Conservation (phyloP, 495 filamentous ascomycete species). For the Aspergillus carlsbadensis region DNA sequence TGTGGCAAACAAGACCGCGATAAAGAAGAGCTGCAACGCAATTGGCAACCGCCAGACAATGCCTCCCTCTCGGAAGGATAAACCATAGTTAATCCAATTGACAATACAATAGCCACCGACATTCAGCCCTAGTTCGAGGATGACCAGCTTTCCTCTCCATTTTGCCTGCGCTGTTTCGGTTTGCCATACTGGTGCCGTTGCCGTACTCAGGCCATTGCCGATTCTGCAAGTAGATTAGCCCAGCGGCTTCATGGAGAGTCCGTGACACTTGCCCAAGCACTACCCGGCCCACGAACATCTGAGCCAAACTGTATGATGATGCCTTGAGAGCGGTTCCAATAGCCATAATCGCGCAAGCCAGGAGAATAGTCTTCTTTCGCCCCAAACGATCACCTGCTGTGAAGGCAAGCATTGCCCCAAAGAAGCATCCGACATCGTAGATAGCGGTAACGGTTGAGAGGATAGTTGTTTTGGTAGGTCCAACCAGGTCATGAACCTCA, state of each 20-base stretch:
- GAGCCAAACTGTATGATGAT: constrained; percentile 51
- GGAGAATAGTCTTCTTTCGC: constrained; percentile 55
- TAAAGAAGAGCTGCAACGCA: constrained; percentile 54
- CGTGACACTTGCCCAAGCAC: constrained; percentile 35
- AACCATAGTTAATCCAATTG: constrained; percentile 60
- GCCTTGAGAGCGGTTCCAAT: constrained; percentile 61
- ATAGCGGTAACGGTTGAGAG: constrained; percentile 61
- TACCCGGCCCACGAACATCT: constrained; percentile 64
- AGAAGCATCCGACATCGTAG: constrained; percentile 62
- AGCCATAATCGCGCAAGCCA: constrained; percentile 58
- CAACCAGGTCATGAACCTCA: constrained; percentile 47
- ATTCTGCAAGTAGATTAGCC: constrained; percentile 7
- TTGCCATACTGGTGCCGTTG: constrained; percentile 66
- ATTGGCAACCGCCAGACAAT: constrained; percentile 53
- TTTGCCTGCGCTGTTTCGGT: constrained; percentile 58
- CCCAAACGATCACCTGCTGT: constrained; percentile 57
- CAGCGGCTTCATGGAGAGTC: neutral
- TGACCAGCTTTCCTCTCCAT: constrained; percentile 60
- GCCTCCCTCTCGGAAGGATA: constrained; percentile 44
- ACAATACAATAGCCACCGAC: constrained; percentile 54
- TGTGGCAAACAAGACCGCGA: constrained; percentile 46
- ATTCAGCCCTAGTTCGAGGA: constrained; percentile 61
- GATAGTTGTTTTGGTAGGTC: constrained; percentile 45
- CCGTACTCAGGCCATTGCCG: constrained; percentile 66
- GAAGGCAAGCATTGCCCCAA: constrained; percentile 55